Base-by-base conservation (phyloP, 768 basidiomycete species). In the Leccinum subgranulosum region DNA sequence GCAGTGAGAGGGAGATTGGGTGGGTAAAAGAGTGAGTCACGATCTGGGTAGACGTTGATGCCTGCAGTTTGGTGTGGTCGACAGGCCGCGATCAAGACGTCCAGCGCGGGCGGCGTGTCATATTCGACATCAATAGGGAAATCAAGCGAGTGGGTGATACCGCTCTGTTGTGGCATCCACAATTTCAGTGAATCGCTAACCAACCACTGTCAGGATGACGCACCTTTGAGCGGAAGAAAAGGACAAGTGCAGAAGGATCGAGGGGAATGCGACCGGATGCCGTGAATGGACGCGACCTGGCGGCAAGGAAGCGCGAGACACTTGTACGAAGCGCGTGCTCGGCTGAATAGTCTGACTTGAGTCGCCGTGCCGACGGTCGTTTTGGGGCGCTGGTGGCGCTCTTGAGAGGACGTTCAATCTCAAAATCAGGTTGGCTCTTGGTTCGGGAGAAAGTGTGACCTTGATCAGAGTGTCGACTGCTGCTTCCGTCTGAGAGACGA, bases 211-310 rank as follows among this genome's bases (percentile, higher is more conserved):
- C 17, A 27, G 33, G 33, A 29, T 23, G 21, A 69, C 79, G 43
- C 61, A 86, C 90, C 81, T 88, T 87, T 41, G 88, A 84, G 21
- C 90, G 80, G 76, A 92, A 92, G 76, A 92, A 92, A 53, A 92
- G 73, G 12, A 84, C 81, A 36, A 90, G 74, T 58, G 81, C 81
- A 3, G 83, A 77, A 17, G 86, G 81, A 71, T 90, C 88, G 41
- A 90, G 73, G 7, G 86, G 86, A 49, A 91, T 86, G 31, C 84
- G 77, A 1, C 90, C 90, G 11, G 81, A 82, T 12, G 85, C 79
- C 1, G 84, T 79, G 69, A 86, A 88, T 45, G 86, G 83, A 3
- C 78, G 78, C 31, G 81, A 75, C 68, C 85, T 90, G 14, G 83
- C 80, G 11, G 72, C 73, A 51, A 90, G 73, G 53, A 92, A 69